Evolutionary conservation across 768 basidiomycete genomes (phyloP).

Genomic region (Psilocybe cubensis): DNA sequence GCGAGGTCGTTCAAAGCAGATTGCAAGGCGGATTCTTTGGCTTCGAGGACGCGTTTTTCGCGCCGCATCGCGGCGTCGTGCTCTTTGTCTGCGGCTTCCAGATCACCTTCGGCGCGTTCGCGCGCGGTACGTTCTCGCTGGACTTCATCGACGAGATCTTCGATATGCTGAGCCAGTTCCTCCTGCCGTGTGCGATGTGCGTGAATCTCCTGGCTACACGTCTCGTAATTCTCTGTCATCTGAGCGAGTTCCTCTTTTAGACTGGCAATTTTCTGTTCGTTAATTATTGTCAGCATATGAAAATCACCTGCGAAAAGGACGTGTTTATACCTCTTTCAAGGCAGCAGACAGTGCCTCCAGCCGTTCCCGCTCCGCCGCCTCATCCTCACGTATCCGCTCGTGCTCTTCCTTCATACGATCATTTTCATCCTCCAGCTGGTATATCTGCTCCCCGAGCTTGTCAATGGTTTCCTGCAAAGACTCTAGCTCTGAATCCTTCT

Average conservation of each 20-base stretch:
- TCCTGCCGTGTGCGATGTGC: conserved; percentile 74
- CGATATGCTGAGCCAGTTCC: conserved; percentile 74
- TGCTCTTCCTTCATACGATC: conserved; percentile 76
- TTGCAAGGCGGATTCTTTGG: conserved; percentile 70
- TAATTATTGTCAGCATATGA: not conserved
- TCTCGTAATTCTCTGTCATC: conserved; percentile 65
- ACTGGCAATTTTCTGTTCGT: conserved; percentile 63
- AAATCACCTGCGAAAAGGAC: not conserved
- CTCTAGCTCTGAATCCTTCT: conserved; percentile 80
- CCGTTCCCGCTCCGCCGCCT: conserved; percentile 67
- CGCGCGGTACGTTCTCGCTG: conserved; percentile 61
- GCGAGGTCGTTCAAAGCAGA: conserved; percentile 66
- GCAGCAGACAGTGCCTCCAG: conserved; percentile 68
- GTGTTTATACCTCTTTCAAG: conserved; percentile 73
- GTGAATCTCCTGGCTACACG: conserved; percentile 63
- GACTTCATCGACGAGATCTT: conserved; percentile 68
- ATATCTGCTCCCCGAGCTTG: conserved; percentile 79
- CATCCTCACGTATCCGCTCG: conserved; percentile 72
- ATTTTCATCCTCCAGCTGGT: conserved; percentile 84
- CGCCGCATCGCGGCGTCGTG: conserved; percentile 64
- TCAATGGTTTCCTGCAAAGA: conserved; percentile 78
- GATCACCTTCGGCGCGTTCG: conserved; percentile 55
- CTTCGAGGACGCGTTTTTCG: conserved; percentile 67
- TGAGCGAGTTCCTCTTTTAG: conserved; percentile 72
- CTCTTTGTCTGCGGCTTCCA: conserved; percentile 61